A percentile compares a stretch with the other conserved stretches of the same genome.
phyloP scores from a whole-genome alignment of 2,329 filamentous ascomycete genomes.

The Colletotrichum sp. region DNA sequence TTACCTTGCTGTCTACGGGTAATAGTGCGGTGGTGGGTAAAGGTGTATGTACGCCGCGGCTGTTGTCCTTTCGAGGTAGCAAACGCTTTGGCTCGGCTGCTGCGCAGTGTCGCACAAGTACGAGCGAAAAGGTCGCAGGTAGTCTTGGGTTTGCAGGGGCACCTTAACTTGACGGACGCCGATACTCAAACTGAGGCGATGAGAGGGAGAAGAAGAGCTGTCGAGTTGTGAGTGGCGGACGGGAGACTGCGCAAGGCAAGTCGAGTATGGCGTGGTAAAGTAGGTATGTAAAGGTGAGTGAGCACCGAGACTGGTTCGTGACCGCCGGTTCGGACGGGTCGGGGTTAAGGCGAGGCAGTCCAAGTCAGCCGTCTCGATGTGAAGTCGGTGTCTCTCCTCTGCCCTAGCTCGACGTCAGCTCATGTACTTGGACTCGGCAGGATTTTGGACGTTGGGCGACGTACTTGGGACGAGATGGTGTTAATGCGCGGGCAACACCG shows the following conservation, averaged over 20 bases:
- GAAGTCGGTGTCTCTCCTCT: background rate
- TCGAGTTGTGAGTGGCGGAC: background rate
- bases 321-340: conserved; percentile 13
- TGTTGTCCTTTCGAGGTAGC: background rate
- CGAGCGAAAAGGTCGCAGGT: background rate
- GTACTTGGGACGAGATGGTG: conserved; percentile 2
- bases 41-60: background rate
- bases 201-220: background rate
- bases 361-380: background rate
- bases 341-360: background rate
- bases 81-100: conserved; percentile 10
- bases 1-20: conserved; percentile 2
- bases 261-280: background rate
- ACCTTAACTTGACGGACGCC: background rate
- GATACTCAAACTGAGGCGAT: background rate
- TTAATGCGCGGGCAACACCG: background rate
- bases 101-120: conserved; percentile 8
- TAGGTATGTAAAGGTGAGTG: background rate
- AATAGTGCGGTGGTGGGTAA: background rate
- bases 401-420: background rate
- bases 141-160: background rate
- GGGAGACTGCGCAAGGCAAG: background rate
- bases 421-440: background rate
- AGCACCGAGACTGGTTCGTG: background rate
- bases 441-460: background rate